Conservation (phyloP, 805 yeast genomes). For the Torulaspora quercuum region DNA sequence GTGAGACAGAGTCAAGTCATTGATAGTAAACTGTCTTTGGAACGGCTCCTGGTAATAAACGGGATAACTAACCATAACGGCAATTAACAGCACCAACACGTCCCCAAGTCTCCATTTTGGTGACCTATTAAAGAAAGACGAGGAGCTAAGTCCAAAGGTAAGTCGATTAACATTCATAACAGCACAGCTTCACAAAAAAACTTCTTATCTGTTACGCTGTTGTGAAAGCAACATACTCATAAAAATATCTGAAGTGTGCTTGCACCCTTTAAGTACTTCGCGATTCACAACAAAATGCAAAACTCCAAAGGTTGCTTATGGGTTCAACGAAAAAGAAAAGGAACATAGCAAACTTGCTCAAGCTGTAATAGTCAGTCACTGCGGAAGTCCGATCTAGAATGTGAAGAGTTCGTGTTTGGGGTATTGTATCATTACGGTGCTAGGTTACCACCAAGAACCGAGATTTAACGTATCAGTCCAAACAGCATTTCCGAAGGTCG, state of each 20-base stretch:
- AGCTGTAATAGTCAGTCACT: too few species aligned
- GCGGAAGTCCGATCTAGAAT: too few species aligned
- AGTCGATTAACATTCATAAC: conserved; percentile 27
- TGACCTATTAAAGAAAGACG: conserved; percentile 9
- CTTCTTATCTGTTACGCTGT: background rate
- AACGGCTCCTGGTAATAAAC: conserved; percentile 52
- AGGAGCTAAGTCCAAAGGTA: conserved; percentile 22
- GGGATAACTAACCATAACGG: conserved; percentile 35
- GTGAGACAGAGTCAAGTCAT: conserved; percentile 74
- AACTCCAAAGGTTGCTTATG: background rate
- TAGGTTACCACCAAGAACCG: too few species aligned
- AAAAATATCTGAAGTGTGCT: background rate
- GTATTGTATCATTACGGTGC: too few species aligned
- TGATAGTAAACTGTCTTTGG: conserved; percentile 70
- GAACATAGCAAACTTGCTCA: conserved; percentile 3
- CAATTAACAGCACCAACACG: conserved; percentile 32
- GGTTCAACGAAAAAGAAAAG: conserved; percentile 3
- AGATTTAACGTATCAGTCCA: too few species aligned
- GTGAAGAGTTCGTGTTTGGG: too few species aligned
- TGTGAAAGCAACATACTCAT: background rate
- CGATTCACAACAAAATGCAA: conserved; percentile 6
- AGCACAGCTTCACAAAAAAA: background rate
- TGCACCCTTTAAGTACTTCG: conserved; percentile 9
- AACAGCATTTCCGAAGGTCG: too few species aligned
- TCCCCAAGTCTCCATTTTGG: conserved; percentile 43